phyloP scores from a whole-genome alignment of 331 rosid genomes.

The Cydonia oblonga region DNA sequence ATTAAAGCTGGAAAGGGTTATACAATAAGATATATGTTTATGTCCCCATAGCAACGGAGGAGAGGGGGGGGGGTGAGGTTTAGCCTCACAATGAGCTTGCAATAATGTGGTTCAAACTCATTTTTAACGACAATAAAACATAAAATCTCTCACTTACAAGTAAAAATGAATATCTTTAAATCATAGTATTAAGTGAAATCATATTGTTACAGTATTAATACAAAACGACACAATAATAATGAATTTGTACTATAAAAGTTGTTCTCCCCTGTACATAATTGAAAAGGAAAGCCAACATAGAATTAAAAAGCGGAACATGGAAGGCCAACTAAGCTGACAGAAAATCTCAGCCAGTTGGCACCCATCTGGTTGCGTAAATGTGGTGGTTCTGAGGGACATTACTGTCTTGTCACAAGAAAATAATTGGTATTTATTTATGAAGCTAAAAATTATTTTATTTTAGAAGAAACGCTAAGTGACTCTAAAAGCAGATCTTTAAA shows the following conservation, averaged over 20 bases:
- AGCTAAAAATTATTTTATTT: conserved; percentile 1
- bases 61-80: no score
- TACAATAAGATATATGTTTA: no score
- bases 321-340: conserved; percentile 22
- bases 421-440: background rate
- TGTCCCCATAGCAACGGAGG: no score
- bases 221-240: background rate
- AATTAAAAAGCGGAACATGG: conserved; percentile 18
- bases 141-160: no score
- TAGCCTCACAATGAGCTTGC: no score
- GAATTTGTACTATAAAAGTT: background rate
- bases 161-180: no score
- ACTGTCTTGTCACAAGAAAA: conserved; percentile 1
- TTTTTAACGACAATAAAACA: no score
- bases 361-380: conserved; percentile 20
- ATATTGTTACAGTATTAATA: no score
- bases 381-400: conserved; percentile 7
- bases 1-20: no score
- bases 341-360: conserved; percentile 30
- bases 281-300: conserved; percentile 15
- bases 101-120: no score
- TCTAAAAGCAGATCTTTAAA: no score
- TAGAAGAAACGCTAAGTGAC: accelerated
- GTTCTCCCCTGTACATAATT: background rate
- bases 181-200: no score